Conservation (phyloP, 2,329 filamentous ascomycete genomes). For the Ceratocystis variospora region DNA sequence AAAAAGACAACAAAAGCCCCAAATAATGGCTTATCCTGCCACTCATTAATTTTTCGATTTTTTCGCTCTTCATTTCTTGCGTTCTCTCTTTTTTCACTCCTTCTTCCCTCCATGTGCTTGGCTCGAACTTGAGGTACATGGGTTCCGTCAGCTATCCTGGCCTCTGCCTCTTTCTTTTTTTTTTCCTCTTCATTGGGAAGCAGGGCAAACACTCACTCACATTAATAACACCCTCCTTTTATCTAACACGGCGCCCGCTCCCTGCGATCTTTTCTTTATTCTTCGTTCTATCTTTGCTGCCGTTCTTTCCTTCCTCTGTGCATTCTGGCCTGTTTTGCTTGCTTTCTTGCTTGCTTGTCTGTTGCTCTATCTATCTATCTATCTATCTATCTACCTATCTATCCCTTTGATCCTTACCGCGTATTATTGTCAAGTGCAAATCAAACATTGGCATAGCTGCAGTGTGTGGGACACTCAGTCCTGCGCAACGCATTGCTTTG, state of each 20-base stretch:
- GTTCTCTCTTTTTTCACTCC: not conserved
- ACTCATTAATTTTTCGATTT: not conserved
- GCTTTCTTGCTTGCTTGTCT: not conserved
- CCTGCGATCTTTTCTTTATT: not conserved
- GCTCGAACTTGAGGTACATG: not conserved
- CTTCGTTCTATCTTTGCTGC: not conserved
- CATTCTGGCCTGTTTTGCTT: not conserved
- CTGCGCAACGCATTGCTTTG: not conserved
- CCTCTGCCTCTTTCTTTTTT: slow-evolving; percentile 2
- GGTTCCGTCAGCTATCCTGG: not conserved
- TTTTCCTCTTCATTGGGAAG: not conserved
- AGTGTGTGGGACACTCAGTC: not conserved
- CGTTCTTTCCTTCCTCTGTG: not conserved
- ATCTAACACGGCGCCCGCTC: slow-evolving; percentile 1
- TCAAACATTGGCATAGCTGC: not conserved
- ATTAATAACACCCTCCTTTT: not conserved
- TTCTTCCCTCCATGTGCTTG: not conserved
- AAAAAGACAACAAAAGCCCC: not conserved
- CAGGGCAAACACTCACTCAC: not conserved
- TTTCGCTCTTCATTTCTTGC: not conserved
- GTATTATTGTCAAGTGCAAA: not conserved
- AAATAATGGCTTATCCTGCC: not conserved
- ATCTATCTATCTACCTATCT: not conserved
- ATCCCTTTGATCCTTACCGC: not conserved
- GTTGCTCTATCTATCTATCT: not conserved